These are phyloP conservation scores for Solanum tarapatanum DNA, from an alignment of 257 asterid species.

Conservation along the genomic window DNA sequence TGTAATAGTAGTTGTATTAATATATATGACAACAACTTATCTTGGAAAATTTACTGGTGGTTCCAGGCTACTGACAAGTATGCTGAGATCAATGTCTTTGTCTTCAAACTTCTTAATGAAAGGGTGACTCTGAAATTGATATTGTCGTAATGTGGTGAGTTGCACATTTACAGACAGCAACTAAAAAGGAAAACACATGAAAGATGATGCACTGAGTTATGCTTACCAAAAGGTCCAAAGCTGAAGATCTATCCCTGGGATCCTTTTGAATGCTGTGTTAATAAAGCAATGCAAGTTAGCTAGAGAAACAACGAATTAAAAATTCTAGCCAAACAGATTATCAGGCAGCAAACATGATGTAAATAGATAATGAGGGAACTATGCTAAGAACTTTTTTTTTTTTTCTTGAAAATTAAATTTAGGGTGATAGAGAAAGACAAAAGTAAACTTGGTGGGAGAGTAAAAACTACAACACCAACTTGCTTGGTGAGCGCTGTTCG, in stretches of 20 bases:
- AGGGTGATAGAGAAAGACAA: not conserved
- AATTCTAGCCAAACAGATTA: not conserved
- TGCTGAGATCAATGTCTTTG: conserved; percentile 81
- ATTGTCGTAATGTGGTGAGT: not conserved
- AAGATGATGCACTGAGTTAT: not conserved
- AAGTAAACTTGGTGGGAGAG: not conserved
- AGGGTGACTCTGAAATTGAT: conserved; percentile 58
- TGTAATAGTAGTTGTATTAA: not conserved
- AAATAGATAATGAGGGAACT: not conserved
- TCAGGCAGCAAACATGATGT: not conserved
- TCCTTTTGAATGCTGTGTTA: conserved; percentile 85
- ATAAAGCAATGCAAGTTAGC: not conserved
- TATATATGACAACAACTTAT: conserved; percentile 11
- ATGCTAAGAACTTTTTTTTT: not conserved
- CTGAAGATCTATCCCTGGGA: conserved; percentile 69
- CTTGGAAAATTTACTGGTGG: conserved; percentile 67
- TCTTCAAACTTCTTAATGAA: conserved; percentile 93
- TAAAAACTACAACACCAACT: not conserved
- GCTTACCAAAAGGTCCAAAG: conserved; percentile 86
- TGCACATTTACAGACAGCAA: not conserved
- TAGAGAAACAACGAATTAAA: not conserved
- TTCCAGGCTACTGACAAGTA: conserved; percentile 75
- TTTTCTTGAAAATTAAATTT: not conserved
- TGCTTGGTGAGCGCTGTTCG: not conserved
- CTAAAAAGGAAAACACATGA: not conserved